Base-by-base conservation (phyloP, 306 rosid species). In the Sicyos baderoa region DNA sequence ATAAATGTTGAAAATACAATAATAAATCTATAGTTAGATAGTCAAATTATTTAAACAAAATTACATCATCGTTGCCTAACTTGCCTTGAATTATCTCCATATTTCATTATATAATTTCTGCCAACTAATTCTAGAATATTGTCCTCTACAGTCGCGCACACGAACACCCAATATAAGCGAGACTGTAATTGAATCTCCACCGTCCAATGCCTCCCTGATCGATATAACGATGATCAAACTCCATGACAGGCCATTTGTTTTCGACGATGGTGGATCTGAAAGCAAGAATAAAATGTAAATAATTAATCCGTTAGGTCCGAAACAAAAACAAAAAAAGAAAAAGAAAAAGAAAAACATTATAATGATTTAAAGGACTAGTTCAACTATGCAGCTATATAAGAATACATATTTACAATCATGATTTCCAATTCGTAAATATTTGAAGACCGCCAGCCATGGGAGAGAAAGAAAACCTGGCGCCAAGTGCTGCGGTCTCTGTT, bases 381-480 rank as follows among this genome's bases (percentile, higher is more conserved):
- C 45, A 40, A 47, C 71, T 47, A 13, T 21, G 23, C 54, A 15
- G 13, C n/a, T 19, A 13, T 65, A 22, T 66, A 40, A 40, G 23
- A 11, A 47, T 45, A 44, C 23, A 44, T 25, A 21, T 45, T 6
- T 21, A 21, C 19, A 47, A 44, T 42, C 6, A 47, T 44, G 23
- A 35, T 17, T 40, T 66, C 40, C 54, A 44, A 21, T 66, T 66
- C 40, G 40, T 66, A 47, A 15, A 40, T 40, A 40, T 40, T 40
- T 40, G 45, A 40, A 44, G 71, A 60, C 40, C n/a, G 55, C 73
- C 73, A 80, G 55, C 73, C 73, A 80, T 84, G 74, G 83, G 69
- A 70, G 81, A 77, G 64, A 75, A 18, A 68, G 79, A 1, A 25
- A 79, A 76, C 27, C 71, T 49, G 74, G 71, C 49, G 74, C 47